phyloP scores from a whole-genome alignment of 148 eudicot genomes.

The Rhododendron henanense region DNA sequence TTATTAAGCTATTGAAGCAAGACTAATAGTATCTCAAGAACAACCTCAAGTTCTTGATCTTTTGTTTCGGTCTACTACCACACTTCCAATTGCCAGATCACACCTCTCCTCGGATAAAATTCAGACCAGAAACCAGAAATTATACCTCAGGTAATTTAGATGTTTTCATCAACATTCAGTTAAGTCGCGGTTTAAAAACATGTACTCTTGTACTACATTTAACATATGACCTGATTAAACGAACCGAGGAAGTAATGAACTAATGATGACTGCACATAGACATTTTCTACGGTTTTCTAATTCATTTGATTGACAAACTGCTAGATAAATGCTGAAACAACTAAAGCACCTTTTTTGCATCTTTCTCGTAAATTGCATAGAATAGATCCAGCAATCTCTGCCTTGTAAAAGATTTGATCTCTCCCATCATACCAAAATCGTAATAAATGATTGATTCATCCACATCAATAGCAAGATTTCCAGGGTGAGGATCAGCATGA shows the following conservation, averaged over 20 bases:
- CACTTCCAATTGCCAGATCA: background rate
- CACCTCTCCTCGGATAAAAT: background rate
- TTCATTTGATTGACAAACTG: background rate
- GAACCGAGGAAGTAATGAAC: background rate
- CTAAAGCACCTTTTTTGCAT: slow-evolving; percentile 71
- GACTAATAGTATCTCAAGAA: background rate
- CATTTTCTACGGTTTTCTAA: background rate
- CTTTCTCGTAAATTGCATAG: slow-evolving; percentile 91
- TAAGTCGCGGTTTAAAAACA: background rate
- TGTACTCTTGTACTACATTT: background rate
- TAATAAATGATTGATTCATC: slow-evolving; percentile 95
- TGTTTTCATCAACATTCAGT: background rate
- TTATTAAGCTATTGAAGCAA: background rate
- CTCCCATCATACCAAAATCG: slow-evolving; percentile 99
- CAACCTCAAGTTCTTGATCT: background rate
- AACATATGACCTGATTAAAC: background rate
- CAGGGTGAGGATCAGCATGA: slow-evolving; percentile 99
- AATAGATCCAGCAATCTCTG: slow-evolving; percentile 82
- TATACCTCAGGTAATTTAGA: background rate
- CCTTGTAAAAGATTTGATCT: slow-evolving; percentile 85
- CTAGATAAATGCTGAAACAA: background rate
- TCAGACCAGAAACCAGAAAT: background rate
- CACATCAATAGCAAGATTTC: slow-evolving; percentile 93
- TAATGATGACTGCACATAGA: background rate
- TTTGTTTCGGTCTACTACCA: background rate